Base-by-base conservation (phyloP, 768 basidiomycete genomes). In the Gloeopeniophorella convolvens region DNA sequence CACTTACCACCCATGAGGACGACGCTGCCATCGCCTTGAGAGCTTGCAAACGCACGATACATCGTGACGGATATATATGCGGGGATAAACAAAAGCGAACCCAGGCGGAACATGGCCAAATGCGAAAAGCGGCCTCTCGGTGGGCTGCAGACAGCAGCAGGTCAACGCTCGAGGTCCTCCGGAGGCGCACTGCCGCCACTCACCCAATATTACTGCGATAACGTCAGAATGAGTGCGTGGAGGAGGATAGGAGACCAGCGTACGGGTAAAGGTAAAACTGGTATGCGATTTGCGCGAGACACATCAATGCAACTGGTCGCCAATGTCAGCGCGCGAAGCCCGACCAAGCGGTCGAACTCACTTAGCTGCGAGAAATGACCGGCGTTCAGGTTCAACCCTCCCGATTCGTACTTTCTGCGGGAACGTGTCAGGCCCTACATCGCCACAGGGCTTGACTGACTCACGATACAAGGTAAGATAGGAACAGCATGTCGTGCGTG, bases 291-390 rank as follows among this genome's bases (percentile, higher is more conserved):
- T 94, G 92, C 54, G 83, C 88, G n/a, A 92, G 73, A 66, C 90
- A 94, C 93, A 96, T 95, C 48, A 95, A 60, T 5, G 89, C 89
- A 63, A 89, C 89, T 91, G 57, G n/a, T 30, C 42, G 50, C n/a
- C 48, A 34, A 47, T 36, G 54, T 56, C n/a, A 20, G 42, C n/a
- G 58, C 39, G 18, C 30, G 16, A 34, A 36, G 15, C 23, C 32
- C 16, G n/a, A 40, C 16, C 10, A 34, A 27, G 34, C 5, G 13
- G 42, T 23, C n/a, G 3, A 31, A 69, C 79, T 44, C 53, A 90
- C 85, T 93, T 15, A 97, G 77, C 63, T 91, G 83, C 2, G 94
- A 90, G 68, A 94, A 99, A 67, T 96, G 81, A 1, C 85, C 87
- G 0, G 96, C 89, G 61, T 85, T 86, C 46, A 99, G 72, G 50